phyloP scores from a whole-genome alignment of 2,329 filamentous ascomycete species.

The Calonectria fujianensis region DNA sequence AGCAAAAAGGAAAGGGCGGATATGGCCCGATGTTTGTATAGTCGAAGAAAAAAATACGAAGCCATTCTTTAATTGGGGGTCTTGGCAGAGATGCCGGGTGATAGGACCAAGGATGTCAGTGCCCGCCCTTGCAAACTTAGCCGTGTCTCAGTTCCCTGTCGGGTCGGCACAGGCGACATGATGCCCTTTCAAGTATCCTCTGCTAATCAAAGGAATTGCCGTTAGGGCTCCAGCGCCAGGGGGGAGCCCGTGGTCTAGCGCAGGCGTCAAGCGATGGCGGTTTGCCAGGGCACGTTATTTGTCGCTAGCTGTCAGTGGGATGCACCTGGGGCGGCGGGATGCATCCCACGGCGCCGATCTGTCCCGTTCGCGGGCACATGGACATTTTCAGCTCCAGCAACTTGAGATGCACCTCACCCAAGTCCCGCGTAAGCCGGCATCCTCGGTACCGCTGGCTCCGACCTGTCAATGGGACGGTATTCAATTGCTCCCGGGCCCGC shows the following conservation, averaged over 20 bases:
- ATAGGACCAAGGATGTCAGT: constrained; percentile 16
- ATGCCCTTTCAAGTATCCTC: constrained; percentile 5
- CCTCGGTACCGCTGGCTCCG: background rate
- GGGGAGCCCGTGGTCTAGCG: background rate
- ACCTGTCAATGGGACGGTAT: background rate
- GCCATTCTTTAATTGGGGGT: constrained; percentile 7
- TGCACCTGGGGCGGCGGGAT: background rate
- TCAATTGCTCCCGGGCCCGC: background rate
- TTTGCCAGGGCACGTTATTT: constrained; percentile 3
- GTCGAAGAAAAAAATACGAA: constrained; percentile 10
- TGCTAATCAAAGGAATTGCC: constrained; percentile 12
- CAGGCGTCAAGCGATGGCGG: background rate
- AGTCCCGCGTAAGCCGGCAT: background rate
- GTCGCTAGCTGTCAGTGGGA: background rate
- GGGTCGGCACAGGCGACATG: constrained; percentile 18
- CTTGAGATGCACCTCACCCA: background rate
- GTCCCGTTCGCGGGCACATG: background rate
- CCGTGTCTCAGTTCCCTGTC: constrained; percentile 21
- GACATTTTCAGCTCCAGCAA: background rate
- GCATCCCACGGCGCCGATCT: constrained; percentile 14
- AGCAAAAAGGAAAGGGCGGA: background rate
- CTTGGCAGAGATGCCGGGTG: constrained; percentile 15
- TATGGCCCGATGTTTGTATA: constrained; percentile 21
- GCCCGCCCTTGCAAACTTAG: constrained; percentile 17
- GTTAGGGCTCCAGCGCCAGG: background rate